phyloP scores from a whole-genome alignment of 495 filamentous ascomycete species.

The Hyaloscypha variabilis region DNA sequence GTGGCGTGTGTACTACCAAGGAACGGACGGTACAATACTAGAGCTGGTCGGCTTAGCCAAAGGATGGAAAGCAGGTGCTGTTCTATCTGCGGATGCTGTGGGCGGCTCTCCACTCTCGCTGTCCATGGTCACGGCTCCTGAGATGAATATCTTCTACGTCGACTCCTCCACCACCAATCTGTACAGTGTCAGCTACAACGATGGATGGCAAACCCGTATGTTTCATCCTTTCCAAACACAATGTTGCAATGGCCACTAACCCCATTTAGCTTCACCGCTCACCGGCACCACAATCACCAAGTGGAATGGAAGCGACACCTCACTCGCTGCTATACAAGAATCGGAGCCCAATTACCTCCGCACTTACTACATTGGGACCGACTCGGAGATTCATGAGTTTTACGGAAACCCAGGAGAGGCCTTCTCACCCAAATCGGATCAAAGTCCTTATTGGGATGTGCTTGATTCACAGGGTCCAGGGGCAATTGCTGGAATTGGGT shows the following conservation, averaged over 20 bases:
- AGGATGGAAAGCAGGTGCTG: constrained; percentile 1
- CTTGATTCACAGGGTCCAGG: constrained; percentile 1
- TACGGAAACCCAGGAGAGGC: background rate
- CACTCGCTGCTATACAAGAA: constrained; percentile 6
- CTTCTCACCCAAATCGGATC: background rate
- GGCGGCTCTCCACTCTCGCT: constrained; percentile 1
- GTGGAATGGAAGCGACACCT: background rate
- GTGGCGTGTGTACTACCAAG: background rate
- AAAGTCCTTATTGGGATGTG: constrained; percentile 1
- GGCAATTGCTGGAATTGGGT: constrained; percentile 12
- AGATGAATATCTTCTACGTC: constrained; percentile 13
- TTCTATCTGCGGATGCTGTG: background rate
- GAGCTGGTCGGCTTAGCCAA: background rate
- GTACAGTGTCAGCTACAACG: background rate
- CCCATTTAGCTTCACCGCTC: background rate
- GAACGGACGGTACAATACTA: background rate
- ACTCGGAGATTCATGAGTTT: background rate
- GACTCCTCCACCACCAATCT: background rate
- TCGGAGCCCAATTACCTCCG: background rate
- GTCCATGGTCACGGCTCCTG: background rate
- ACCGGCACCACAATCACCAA: background rate
- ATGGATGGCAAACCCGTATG: background rate
- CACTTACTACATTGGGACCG: constrained; percentile 5
- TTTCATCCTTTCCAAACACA: background rate
- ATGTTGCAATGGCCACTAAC: background rate